A percentile compares a stretch with the other conserved stretches of the same genome.
These are phyloP conservation scores for Dendrobium officinale DNA, from an alignment of 106 monocot genomes.

Conservation along the genomic window DNA sequence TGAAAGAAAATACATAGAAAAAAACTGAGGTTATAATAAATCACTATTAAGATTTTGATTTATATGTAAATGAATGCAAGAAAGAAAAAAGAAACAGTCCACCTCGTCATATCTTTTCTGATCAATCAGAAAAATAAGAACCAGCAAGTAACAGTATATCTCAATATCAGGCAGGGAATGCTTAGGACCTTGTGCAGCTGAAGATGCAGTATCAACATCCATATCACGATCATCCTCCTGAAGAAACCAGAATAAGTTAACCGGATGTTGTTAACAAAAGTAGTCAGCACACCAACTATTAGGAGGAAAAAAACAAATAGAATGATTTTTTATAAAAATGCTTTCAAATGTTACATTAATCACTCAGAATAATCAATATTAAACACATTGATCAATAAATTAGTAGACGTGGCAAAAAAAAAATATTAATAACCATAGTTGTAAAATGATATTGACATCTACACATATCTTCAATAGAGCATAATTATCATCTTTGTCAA, in stretches of 20 bases:
- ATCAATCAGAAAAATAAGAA: constrained; percentile 89
- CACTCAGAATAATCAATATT: not conserved
- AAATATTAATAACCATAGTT: too few relatives aligned
- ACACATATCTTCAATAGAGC: too few relatives aligned
- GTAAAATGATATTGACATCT: too few relatives aligned
- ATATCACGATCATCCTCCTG: constrained; percentile 89
- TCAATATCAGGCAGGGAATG: constrained; percentile 84
- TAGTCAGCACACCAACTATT: not conserved
- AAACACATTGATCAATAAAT: not conserved
- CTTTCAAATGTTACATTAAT: too few relatives aligned
- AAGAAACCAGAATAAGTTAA: not conserved
- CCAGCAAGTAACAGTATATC: constrained; percentile 93
- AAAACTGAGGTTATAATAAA: not conserved
- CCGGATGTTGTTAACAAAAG: not conserved
- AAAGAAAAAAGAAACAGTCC: not conserved
- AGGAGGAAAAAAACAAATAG: not conserved
- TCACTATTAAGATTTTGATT: not conserved
- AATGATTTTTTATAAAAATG: not conserved
- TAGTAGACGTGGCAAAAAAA: too few relatives aligned
- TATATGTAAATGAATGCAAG: not conserved
- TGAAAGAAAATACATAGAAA: constrained; percentile 18
- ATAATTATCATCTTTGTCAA: too few relatives aligned
- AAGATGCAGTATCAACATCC: constrained; percentile 69
- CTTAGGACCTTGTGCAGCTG: constrained; percentile 48
- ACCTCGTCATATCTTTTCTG: constrained; percentile 90